Evolutionary conservation across 148 eudicot genomes (phyloP).

Genomic region (Polygonum aviculare): DNA sequence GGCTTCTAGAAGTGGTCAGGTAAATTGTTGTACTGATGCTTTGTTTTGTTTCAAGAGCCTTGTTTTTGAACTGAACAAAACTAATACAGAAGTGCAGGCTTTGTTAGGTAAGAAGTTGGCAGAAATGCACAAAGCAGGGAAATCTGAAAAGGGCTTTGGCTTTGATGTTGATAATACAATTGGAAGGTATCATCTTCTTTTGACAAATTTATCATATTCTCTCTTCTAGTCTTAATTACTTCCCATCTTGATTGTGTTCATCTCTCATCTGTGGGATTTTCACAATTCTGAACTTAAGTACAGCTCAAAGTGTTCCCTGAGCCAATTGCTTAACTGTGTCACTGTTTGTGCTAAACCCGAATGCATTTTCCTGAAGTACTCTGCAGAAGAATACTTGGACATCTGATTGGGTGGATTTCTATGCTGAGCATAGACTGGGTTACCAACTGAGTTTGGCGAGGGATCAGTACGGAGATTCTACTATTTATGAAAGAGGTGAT

Average conservation of each 20-base stretch:
- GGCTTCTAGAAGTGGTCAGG: slow-evolving; percentile 75
- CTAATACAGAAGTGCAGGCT: slow-evolving; percentile 36
- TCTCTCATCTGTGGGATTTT: not conserved
- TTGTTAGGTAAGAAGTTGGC: slow-evolving; percentile 87
- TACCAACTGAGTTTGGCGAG: slow-evolving; percentile 85
- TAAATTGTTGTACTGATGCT: slow-evolving; percentile 13
- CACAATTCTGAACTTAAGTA: not conserved
- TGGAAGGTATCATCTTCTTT: slow-evolving; percentile 60
- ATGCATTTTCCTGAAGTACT: slow-evolving; percentile 39
- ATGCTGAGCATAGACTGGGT: slow-evolving; percentile 71
- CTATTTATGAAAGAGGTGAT: slow-evolving; percentile 85
- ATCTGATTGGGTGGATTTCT: slow-evolving; percentile 90
- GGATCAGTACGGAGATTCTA: slow-evolving; percentile 77
- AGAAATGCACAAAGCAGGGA: slow-evolving; percentile 89
- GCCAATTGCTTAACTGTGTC: not conserved
- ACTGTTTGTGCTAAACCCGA: not conserved
- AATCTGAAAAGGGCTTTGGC: slow-evolving; percentile 81
- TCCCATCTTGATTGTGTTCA: not conserved
- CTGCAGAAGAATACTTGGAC: slow-evolving; percentile 93
- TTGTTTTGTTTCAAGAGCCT: not conserved
- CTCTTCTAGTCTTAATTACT: not conserved
- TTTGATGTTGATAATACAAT: slow-evolving; percentile 88
- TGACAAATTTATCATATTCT: not conserved
- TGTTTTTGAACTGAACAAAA: slow-evolving; percentile 10
- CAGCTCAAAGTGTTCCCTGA: not conserved